phyloP scores from a whole-genome alignment of 2,329 filamentous ascomycete genomes.

The Trichoderma sp. region DNA sequence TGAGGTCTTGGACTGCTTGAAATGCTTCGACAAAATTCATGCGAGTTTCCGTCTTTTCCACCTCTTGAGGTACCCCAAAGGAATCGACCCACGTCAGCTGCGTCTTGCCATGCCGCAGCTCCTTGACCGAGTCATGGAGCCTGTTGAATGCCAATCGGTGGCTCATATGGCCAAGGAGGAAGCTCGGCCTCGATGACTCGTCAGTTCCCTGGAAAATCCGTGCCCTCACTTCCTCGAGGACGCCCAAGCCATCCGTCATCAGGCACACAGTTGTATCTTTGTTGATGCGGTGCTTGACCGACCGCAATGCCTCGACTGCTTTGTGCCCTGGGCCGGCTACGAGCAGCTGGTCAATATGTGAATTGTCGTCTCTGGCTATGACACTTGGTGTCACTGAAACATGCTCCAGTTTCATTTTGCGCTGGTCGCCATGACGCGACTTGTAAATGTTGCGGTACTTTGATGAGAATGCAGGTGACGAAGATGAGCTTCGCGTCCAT shows the following conservation, averaged over 20 bases:
- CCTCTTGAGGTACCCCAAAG: slow-evolving; percentile 13
- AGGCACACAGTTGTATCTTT: slow-evolving; percentile 72
- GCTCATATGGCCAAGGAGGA: slow-evolving; percentile 68
- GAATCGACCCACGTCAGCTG: slow-evolving; percentile 35
- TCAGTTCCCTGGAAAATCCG: slow-evolving; percentile 67
- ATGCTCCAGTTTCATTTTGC: slow-evolving; percentile 29
- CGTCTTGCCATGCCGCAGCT: slow-evolving; percentile 39
- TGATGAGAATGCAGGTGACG: slow-evolving; percentile 25
- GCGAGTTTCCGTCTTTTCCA: slow-evolving; percentile 29
- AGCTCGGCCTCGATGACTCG: slow-evolving; percentile 61
- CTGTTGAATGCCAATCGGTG: slow-evolving; percentile 49
- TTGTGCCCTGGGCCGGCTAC: slow-evolving; percentile 63
- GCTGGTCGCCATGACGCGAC: slow-evolving; percentile 28
- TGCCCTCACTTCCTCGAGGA: slow-evolving; percentile 75
- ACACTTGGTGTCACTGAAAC: slow-evolving; percentile 28
- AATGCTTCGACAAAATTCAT: slow-evolving; percentile 32
- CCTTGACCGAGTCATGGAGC: slow-evolving; percentile 42
- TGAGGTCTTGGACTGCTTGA: slow-evolving; percentile 30
- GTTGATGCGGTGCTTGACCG: slow-evolving; percentile 66
- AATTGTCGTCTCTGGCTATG: slow-evolving; percentile 37
- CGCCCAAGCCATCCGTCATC: slow-evolving; percentile 79
- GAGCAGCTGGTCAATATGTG: slow-evolving; percentile 70
- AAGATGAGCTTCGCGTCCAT: slow-evolving; percentile 30
- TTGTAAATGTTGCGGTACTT: slow-evolving; percentile 39
- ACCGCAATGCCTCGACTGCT: slow-evolving; percentile 54